A percentile compares a stretch with the other conserved stretches of the same genome.
These are phyloP conservation scores for Azolla pinnata DNA, from an alignment of 75 land plant genomes.

Conservation along the genomic window DNA sequence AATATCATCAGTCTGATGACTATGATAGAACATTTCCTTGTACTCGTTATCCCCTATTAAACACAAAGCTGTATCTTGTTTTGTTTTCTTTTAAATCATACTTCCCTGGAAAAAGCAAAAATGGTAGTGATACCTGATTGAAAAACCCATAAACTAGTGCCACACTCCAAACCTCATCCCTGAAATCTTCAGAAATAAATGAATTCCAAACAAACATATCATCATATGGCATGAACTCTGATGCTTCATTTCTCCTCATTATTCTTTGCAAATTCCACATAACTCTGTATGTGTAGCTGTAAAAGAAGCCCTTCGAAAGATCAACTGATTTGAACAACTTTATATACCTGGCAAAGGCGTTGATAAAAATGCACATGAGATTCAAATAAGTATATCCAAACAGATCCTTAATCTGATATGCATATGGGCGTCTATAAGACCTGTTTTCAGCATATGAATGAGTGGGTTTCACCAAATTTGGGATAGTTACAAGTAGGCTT, in stretches of 20 bases:
- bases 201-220: constrained; percentile 95
- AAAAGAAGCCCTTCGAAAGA: constrained; percentile 84
- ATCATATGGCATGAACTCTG: constrained; percentile 46
- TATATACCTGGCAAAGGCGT: constrained; percentile 47
- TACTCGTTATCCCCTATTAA: no score
- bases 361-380: neutral
- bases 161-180: constrained; percentile 62
- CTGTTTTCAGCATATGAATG: constrained; percentile 56
- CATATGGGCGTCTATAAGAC: constrained; percentile 18
- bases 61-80: no score
- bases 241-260: constrained; percentile 34
- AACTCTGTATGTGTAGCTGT: constrained; percentile 74
- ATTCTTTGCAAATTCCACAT: constrained; percentile 59
- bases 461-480: constrained; percentile 35
- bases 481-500: constrained; percentile 47
- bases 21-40: no score
- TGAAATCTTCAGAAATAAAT: constrained; percentile 51
- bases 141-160: constrained; percentile 78
- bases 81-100: neutral
- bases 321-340: constrained; percentile 65
- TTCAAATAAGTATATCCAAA: neutral
- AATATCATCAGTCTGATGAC: no score
- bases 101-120: neutral
- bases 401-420: constrained; percentile 5
- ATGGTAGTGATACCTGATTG: constrained; percentile 40